A percentile compares a stretch with the other conserved stretches of the same genome.
phyloP scores from a whole-genome alignment of 2,329 filamentous ascomycete genomes.

The Penicillium nordicum region DNA sequence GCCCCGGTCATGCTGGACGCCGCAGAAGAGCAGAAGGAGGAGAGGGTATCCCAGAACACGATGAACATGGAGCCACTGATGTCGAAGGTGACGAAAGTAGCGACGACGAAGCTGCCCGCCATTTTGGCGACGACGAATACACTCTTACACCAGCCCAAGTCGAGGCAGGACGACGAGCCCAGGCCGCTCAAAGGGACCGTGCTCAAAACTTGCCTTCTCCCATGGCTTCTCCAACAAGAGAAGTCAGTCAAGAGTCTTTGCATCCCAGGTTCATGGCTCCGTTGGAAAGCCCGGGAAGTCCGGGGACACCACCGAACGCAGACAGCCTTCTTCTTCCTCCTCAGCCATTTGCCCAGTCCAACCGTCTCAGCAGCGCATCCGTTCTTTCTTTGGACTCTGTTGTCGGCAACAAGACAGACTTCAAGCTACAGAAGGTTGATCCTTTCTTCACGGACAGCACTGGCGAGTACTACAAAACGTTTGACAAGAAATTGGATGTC shows the following conservation, averaged over 20 bases:
- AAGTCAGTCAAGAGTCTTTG: constrained; percentile 25
- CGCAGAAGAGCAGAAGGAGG: constrained; percentile 13
- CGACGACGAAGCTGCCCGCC: constrained; percentile 36
- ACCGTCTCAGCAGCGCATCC: constrained; percentile 43
- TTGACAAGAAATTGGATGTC: constrained; percentile 54
- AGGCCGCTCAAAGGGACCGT: constrained; percentile 20
- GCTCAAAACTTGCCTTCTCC: constrained; percentile 3
- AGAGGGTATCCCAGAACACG: constrained; percentile 22
- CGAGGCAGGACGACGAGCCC: constrained; percentile 34
- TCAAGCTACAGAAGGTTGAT: constrained; percentile 62
- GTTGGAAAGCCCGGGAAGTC: constrained; percentile 25
- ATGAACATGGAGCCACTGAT: constrained; percentile 11
- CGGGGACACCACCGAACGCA: constrained; percentile 28
- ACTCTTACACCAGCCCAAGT: constrained; percentile 38
- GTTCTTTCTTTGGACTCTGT: constrained; percentile 56
- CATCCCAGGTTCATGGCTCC: constrained; percentile 19
- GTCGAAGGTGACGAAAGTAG: constrained; percentile 34
- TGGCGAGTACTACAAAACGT: constrained; percentile 58
- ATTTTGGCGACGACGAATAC: constrained; percentile 41
- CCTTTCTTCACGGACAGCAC: constrained; percentile 65
- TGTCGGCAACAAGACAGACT: constrained; percentile 59
- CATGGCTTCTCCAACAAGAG: constrained; percentile 1
- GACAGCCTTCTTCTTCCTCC: constrained; percentile 31
- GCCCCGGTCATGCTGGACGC: constrained; percentile 41
- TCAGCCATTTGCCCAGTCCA: constrained; percentile 28